A percentile compares a stretch with the other conserved stretches of the same genome.
phyloP scores from a whole-genome alignment of 2,329 filamentous ascomycete genomes.

The Paraconiothyrium sp. region DNA sequence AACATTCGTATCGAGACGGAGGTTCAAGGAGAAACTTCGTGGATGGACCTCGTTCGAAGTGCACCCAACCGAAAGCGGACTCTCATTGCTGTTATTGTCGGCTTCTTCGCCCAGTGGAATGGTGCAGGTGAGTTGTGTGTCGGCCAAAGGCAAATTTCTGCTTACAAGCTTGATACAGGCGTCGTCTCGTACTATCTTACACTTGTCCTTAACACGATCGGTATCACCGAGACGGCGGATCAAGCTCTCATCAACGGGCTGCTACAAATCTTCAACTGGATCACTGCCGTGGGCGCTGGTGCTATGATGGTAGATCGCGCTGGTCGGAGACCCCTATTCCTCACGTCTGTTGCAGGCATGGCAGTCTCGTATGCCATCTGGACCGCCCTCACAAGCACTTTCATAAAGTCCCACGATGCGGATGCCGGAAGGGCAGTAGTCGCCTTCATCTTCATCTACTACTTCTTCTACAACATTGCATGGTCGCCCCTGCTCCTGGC shows the following conservation, averaged over 20 bases:
- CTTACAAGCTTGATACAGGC: too few species aligned
- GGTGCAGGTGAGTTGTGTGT: constrained; percentile 46
- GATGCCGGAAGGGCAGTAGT: constrained; percentile 55
- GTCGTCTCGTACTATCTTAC: constrained; percentile 41
- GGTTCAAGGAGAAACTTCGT: constrained; percentile 58
- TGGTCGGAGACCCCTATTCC: constrained; percentile 55
- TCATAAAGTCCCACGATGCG: constrained; percentile 45
- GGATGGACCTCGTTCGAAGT: constrained; percentile 69
- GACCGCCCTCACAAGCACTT: constrained; percentile 57
- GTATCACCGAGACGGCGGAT: constrained; percentile 41
- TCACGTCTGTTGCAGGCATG: constrained; percentile 40
- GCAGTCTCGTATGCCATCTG: constrained; percentile 59
- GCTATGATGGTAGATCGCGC: constrained; percentile 52
- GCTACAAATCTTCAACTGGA: constrained; percentile 50
- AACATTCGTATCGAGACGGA: constrained; percentile 68
- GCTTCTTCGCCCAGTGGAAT: constrained; percentile 72
- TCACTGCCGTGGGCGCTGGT: constrained; percentile 22
- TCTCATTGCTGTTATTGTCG: constrained; percentile 68
- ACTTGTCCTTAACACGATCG: constrained; percentile 47
- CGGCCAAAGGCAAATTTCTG: too few species aligned
- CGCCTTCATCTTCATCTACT: constrained; percentile 61
- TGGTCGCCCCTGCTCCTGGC: constrained; percentile 68
- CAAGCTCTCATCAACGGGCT: constrained; percentile 49
- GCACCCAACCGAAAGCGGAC: constrained; percentile 71
- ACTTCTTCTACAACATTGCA: constrained; percentile 63